phyloP scores from a whole-genome alignment of 495 filamentous ascomycete species.

The Delitschia confertaspora region DNA sequence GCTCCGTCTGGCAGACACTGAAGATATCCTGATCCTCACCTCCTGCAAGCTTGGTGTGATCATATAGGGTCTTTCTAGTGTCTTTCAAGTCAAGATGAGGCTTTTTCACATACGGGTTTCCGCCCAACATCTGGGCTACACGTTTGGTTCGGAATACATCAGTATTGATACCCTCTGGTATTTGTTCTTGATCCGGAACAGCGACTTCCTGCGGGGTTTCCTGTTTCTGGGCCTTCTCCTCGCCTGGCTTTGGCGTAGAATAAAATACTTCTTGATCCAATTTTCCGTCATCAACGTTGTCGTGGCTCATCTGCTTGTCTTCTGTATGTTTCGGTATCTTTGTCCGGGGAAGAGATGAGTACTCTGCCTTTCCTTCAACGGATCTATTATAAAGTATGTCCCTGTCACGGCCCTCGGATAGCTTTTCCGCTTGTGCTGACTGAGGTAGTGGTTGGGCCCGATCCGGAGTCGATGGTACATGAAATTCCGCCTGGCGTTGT shows the following conservation, averaged over 20 bases:
- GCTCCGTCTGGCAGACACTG: slow-evolving; percentile 34
- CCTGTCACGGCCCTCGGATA: slow-evolving; percentile 39
- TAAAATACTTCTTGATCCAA: slow-evolving; percentile 54
- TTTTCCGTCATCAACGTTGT: slow-evolving; percentile 32
- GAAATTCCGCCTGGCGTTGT: slow-evolving; percentile 47
- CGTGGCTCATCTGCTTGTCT: slow-evolving; percentile 37
- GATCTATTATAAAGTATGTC: slow-evolving; percentile 54
- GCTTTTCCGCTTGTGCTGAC: slow-evolving; percentile 23
- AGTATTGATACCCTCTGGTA: slow-evolving; percentile 50
- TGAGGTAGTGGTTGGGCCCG: slow-evolving; percentile 28
- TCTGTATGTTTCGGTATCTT: slow-evolving; percentile 51
- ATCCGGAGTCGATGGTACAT: slow-evolving; percentile 45
- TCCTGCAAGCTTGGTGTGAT: slow-evolving; percentile 27
- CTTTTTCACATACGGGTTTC: slow-evolving; percentile 25
- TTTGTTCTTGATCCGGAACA: slow-evolving; percentile 37
- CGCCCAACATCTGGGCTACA: slow-evolving; percentile 48
- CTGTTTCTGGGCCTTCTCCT: slow-evolving; percentile 11
- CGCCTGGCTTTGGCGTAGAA: slow-evolving; percentile 30
- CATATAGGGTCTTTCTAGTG: slow-evolving; percentile 29
- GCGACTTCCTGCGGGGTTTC: slow-evolving; percentile 21
- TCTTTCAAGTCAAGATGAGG: slow-evolving; percentile 27
- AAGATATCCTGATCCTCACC: slow-evolving; percentile 38
- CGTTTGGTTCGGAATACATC: slow-evolving; percentile 53
- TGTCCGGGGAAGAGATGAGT: slow-evolving; percentile 48
- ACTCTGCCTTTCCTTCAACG: slow-evolving; percentile 36